Percentiles rank a stretch among this genome's conserved stretches.
Evolutionary conservation across 345 rosid genomes (phyloP).

Genomic region (Toxicodendron radicans): DNA sequence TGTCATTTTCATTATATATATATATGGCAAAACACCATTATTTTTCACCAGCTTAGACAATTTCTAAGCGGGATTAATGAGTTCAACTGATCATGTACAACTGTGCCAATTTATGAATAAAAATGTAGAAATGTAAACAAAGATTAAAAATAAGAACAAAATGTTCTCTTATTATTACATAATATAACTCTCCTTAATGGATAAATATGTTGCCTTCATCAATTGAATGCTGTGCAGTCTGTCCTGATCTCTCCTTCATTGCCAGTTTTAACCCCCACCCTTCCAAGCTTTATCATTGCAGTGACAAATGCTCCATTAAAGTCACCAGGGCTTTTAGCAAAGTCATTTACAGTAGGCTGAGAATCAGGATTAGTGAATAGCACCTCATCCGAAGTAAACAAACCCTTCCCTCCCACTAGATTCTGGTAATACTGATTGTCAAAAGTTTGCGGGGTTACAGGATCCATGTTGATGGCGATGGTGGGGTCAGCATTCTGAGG

Average conservation of each 20-base stretch:
- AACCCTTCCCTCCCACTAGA: slow-evolving; percentile 67
- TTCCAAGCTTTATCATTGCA: slow-evolving; percentile 83
- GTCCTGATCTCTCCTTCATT: slow-evolving; percentile 59
- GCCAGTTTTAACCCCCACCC: slow-evolving; percentile 67
- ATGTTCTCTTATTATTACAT: background rate
- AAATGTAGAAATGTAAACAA: background rate
- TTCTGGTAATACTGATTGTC: slow-evolving; percentile 76
- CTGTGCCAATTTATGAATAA: background rate
- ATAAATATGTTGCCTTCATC: slow-evolving; percentile 15
- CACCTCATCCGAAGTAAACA: slow-evolving; percentile 70
- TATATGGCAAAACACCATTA: too few species aligned
- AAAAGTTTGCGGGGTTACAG: slow-evolving; percentile 45
- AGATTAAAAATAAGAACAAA: too few species aligned
- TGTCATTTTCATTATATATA: too few species aligned
- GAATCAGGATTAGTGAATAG: slow-evolving; percentile 53
- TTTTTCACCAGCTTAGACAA: too few species aligned
- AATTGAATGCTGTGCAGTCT: slow-evolving; percentile 65
- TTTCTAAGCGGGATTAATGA: too few species aligned
- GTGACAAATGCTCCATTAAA: slow-evolving; percentile 58
- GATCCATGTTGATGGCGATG: slow-evolving; percentile 61
- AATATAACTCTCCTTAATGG: background rate
- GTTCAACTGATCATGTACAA: background rate
- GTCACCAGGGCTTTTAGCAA: slow-evolving; percentile 51
- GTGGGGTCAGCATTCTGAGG: slow-evolving; percentile 51
- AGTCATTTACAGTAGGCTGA: slow-evolving; percentile 49